phyloP scores from a whole-genome alignment of 1,284 basidiomycete species.

The Malassezia globosa region DNA sequence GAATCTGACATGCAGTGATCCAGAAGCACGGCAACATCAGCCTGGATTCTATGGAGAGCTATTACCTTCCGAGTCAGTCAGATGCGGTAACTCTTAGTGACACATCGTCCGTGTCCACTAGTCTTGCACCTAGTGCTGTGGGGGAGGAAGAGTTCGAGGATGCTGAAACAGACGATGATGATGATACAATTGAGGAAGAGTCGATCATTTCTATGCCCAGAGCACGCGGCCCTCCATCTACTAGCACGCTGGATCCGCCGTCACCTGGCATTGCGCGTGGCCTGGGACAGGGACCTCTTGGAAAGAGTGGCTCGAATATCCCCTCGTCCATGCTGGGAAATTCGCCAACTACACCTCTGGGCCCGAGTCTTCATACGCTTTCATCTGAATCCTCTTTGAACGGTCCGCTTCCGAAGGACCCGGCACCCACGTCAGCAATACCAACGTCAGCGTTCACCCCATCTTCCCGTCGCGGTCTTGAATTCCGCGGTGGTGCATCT shows the following conservation, averaged over 20 bases:
- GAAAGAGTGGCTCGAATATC: too few relatives aligned
- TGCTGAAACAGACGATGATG: background rate
- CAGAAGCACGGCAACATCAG: background rate
- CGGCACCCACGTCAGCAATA: background rate
- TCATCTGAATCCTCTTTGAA: too few relatives aligned
- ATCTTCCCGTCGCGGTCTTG: background rate
- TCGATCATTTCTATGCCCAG: constrained; percentile 3
- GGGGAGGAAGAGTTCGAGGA: background rate
- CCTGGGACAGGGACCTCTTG: too few relatives aligned
- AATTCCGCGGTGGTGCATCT: background rate
- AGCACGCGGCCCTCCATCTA: background rate
- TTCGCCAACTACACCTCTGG: background rate
- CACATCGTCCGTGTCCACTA: background rate
- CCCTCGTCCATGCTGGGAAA: too few relatives aligned
- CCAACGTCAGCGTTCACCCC: too few relatives aligned
- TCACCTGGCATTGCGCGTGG: too few relatives aligned
- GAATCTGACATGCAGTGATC: constrained; percentile 1
- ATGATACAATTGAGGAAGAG: constrained; percentile 6
- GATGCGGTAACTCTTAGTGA: background rate
- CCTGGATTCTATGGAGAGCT: constrained; percentile 16
- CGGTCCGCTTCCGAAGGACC: background rate
- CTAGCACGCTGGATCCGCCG: too few relatives aligned
- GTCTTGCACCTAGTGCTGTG: background rate
- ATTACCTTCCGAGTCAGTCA: background rate
- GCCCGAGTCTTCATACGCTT: background rate